Percentiles rank a stretch among this genome's conserved stretches.
Evolutionary conservation across 2,329 filamentous ascomycete genomes (phyloP).

Genomic region (Tricladium varicosporioides): DNA sequence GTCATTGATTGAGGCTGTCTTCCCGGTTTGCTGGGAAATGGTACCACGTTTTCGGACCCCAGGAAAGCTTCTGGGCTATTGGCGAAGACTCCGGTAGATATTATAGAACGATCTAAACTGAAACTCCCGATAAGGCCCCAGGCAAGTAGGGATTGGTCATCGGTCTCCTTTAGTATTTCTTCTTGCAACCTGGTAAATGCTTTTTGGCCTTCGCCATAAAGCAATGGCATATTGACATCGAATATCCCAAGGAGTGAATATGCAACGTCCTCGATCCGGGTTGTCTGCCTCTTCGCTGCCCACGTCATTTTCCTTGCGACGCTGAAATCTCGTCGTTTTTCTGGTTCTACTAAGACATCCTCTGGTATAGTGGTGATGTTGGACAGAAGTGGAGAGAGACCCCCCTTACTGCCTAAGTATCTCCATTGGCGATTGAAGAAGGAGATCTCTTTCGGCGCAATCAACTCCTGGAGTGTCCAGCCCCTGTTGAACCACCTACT

Average conservation of each 20-base stretch:
- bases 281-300: constrained; percentile 34
- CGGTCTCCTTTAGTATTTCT: constrained; percentile 34
- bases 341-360: neutral
- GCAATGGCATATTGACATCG: constrained; percentile 35
- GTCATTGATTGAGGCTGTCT: constrained; percentile 3
- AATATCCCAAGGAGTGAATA: constrained; percentile 38
- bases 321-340: constrained; percentile 25
- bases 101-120: neutral
- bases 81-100: neutral
- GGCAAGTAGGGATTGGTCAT: constrained; percentile 37
- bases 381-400: neutral
- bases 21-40: neutral
- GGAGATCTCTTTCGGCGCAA: neutral
- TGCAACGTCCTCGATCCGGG: constrained; percentile 30
- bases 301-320: constrained; percentile 37
- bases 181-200: constrained; percentile 37
- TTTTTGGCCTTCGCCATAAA: constrained; percentile 36
- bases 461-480: neutral
- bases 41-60: neutral
- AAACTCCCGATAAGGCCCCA: constrained; percentile 14
- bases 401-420: neutral
- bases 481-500: neutral
- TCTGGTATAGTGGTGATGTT: constrained; percentile 1
- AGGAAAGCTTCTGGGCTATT: neutral
- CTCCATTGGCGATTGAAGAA: constrained; percentile 1